Conservation (phyloP, 192 early-diverging fungal species). For the Coemansia sp. region DNA sequence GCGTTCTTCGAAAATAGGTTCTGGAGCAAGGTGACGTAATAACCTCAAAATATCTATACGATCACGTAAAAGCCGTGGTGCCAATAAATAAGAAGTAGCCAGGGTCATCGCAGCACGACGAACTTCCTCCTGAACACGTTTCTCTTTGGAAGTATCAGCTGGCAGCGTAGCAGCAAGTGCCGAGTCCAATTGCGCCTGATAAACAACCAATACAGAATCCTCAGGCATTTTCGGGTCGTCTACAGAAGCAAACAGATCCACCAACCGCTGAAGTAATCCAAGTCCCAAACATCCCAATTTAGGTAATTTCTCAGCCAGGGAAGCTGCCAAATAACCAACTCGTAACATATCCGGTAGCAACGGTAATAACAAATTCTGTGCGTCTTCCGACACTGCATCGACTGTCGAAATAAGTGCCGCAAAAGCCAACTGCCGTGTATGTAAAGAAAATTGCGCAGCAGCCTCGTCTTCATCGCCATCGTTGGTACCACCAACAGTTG, state of each 20-base stretch:
- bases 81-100: slow-evolving; percentile 30
- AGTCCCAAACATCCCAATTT: slow-evolving; percentile 80
- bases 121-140: background rate
- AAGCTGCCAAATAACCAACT: slow-evolving; percentile 86
- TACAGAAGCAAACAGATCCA: slow-evolving; percentile 70
- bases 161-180: slow-evolving; percentile 77
- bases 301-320: slow-evolving; percentile 60
- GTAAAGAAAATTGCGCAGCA: slow-evolving; percentile 11
- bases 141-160: background rate
- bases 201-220: slow-evolving; percentile 73
- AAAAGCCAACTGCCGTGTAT: slow-evolving; percentile 18
- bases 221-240: slow-evolving; percentile 90
- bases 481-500: background rate
- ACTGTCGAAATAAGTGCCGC: slow-evolving; percentile 22
- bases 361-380: slow-evolving; percentile 32
- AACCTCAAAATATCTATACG: slow-evolving; percentile 23
- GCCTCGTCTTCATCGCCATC: background rate
- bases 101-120: slow-evolving; percentile 23
- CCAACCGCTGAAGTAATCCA: slow-evolving; percentile 70
- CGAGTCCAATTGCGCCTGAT: slow-evolving; percentile 91
- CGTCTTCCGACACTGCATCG: slow-evolving; percentile 35
- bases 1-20: slow-evolving; percentile 7
- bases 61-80: slow-evolving; percentile 24
- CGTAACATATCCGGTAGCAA: slow-evolving; percentile 83
- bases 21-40: slow-evolving; percentile 40